phyloP scores from a whole-genome alignment of 257 asterid genomes.

The Anisodus tanguticus region DNA sequence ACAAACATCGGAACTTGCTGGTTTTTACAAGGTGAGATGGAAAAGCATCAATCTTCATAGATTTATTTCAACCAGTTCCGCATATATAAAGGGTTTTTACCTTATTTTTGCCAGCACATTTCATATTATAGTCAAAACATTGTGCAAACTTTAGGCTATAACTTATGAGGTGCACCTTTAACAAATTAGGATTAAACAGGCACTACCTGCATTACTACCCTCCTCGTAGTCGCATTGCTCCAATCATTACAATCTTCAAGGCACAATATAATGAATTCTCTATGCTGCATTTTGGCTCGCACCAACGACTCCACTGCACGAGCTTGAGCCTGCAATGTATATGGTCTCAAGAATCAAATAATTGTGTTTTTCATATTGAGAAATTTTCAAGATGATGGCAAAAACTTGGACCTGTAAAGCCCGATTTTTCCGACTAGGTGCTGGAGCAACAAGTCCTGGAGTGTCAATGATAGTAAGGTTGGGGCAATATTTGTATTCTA shows the following conservation, averaged over 20 bases:
- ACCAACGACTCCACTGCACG: slow-evolving; percentile 93
- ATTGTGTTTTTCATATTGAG: slow-evolving; percentile 26
- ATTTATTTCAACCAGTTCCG: background rate
- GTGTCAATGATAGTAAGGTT: slow-evolving; percentile 93
- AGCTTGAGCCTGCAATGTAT: slow-evolving; percentile 74
- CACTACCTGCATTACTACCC: slow-evolving; percentile 93
- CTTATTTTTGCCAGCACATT: background rate
- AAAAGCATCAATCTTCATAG: slow-evolving; percentile 20
- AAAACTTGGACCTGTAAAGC: slow-evolving; percentile 75
- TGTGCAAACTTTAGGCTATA: background rate
- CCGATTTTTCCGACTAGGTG: slow-evolving; percentile 85
- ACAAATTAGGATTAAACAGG: slow-evolving; percentile 28
- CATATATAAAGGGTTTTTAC: background rate
- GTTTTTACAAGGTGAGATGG: slow-evolving; percentile 10
- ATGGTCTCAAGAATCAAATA: slow-evolving; percentile 38
- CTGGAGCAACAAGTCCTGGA: slow-evolving; percentile 96
- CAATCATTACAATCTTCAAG: slow-evolving; percentile 98
- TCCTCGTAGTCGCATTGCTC: slow-evolving; percentile 94
- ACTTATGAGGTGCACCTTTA: background rate
- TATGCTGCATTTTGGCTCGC: slow-evolving; percentile 96
- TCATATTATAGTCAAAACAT: slow-evolving; percentile 3
- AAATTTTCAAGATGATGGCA: slow-evolving; percentile 23
- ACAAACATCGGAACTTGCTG: background rate
- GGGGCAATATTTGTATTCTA: slow-evolving; percentile 88
- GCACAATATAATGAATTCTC: slow-evolving; percentile 91